These are phyloP conservation scores for Chernovozyma aurita DNA, from an alignment of 1,139 yeast species.

Conservation along the genomic window DNA sequence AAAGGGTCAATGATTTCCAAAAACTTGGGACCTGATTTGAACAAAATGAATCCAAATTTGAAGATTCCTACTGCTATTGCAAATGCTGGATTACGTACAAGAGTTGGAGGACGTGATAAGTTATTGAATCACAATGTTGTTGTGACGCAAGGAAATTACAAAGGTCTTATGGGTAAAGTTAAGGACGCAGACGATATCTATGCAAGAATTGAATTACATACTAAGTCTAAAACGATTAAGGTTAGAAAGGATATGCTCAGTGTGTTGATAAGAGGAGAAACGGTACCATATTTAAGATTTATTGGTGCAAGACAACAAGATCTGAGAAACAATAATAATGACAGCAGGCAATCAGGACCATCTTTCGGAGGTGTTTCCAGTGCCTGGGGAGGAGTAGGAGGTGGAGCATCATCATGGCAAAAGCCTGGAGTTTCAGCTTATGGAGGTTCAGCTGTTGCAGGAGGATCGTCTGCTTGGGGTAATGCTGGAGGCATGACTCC, in stretches of 20 bases:
- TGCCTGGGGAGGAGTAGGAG: constrained; percentile 27
- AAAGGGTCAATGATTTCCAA: constrained; percentile 64
- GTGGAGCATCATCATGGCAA: constrained; percentile 22
- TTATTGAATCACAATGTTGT: constrained; percentile 81
- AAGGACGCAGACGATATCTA: constrained; percentile 88
- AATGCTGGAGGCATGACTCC: constrained; percentile 26
- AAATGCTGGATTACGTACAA: constrained; percentile 53
- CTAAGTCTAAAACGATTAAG: constrained; percentile 83
- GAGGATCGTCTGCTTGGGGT: constrained; percentile 20
- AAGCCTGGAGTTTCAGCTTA: constrained; percentile 40
- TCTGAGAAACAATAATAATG: background rate
- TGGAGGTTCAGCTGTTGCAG: constrained; percentile 23
- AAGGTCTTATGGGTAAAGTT: constrained; percentile 91
- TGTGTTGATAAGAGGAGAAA: constrained; percentile 61
- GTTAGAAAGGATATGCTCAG: constrained; percentile 75
- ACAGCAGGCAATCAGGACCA: constrained; percentile 11
- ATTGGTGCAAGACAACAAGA: constrained; percentile 40
- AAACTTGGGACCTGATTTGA: constrained; percentile 60
- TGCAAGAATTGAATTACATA: constrained; percentile 91
- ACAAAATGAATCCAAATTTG: constrained; percentile 84
- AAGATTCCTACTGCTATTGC: constrained; percentile 32
- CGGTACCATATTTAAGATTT: constrained; percentile 78
- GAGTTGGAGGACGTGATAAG: constrained; percentile 71
- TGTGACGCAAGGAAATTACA: constrained; percentile 85
- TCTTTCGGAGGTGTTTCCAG: constrained; percentile 27